A percentile compares a stretch with the other conserved stretches of the same genome.
Evolutionary conservation across 768 basidiomycete genomes (phyloP).

Genomic region (Pholiota molesta): DNA sequence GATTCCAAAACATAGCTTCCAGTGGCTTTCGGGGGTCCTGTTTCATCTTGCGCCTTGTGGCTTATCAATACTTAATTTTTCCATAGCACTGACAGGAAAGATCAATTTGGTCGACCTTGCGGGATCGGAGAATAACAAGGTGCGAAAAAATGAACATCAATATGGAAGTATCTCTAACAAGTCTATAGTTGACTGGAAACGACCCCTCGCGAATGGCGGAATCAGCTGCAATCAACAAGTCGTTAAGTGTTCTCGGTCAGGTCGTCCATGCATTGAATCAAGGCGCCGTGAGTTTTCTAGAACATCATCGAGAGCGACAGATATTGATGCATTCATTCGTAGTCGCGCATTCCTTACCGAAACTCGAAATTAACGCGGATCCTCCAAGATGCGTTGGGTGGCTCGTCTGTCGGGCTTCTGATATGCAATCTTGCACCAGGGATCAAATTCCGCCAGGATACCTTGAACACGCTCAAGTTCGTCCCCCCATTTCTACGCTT

Average conservation of each 20-base stretch:
- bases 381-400: constrained; percentile 89
- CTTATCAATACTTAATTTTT: not conserved
- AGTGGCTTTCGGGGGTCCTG: too few relatives aligned
- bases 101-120: constrained; percentile 90
- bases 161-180: not conserved
- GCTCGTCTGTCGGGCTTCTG: constrained; percentile 74
- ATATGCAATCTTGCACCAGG: constrained; percentile 91
- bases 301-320: constrained; percentile 1
- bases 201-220: constrained; percentile 88
- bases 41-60: not conserved
- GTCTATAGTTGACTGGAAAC: constrained; percentile 72
- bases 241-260: constrained; percentile 83
- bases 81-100: constrained; percentile 67
- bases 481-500: constrained; percentile 19
- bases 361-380: constrained; percentile 89
- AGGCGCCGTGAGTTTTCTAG: constrained; percentile 54
- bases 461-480: constrained; percentile 89
- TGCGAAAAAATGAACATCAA: constrained; percentile 22
- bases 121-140: constrained; percentile 91
- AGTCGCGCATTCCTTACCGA: constrained; percentile 86
- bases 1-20: too few relatives aligned
- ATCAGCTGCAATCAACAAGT: constrained; percentile 89
- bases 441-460: constrained; percentile 80
- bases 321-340: constrained; percentile 10
- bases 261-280: constrained; percentile 85